Base-by-base conservation (phyloP, 352 stramenopile species). In the Pythium pyrilobum region DNA sequence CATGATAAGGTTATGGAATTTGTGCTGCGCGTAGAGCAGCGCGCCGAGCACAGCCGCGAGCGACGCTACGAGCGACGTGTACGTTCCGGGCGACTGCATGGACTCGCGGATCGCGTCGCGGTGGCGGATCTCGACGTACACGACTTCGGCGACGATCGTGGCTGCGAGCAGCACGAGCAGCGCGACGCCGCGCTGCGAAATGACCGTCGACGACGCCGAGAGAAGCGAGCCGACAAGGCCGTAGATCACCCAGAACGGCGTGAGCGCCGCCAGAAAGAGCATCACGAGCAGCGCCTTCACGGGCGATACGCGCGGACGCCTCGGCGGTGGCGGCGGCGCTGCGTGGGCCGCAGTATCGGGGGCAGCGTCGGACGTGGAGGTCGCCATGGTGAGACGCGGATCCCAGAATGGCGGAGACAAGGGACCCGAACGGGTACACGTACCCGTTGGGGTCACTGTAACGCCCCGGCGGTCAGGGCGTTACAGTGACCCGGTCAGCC, bases 11-110 rank as follows among this genome's bases (percentile, higher is more conserved):
- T 56, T 39, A 54, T 81, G 64, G 52, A 81, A 52, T 49, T 78
- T 66, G 44, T 47, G 69, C 56, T 85, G 74, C n/a, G 48, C 67
- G 23, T 81, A 48, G 29, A 85, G 46, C 40, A 85, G 56, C 23
- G 61, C 60, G 7, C 66, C 44, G 11, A 74, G 33, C 53, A 65
- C 62, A 20, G 34, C 48, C 11, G 18, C 48, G 13, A 64, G 29
- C 20, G 25, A 13, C 23, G 40, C 36, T 16, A 41, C 20, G 12
- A 64, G 40, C 36, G 36, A 40, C 24, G 50, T 42, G 34, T 54
- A 41, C 34, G 44, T 55, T 18, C 31, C 11, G n/a, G 33, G 39
- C 5, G 56, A 40, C 18, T 33, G 33, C 15, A 43, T 29, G 4
- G 39, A 43, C 16, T 52, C 33, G 37, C 36, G 29, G 16, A 49